Evolutionary conservation across 345 rosid species (phyloP).

Genomic region (Syzygium aromaticum): DNA sequence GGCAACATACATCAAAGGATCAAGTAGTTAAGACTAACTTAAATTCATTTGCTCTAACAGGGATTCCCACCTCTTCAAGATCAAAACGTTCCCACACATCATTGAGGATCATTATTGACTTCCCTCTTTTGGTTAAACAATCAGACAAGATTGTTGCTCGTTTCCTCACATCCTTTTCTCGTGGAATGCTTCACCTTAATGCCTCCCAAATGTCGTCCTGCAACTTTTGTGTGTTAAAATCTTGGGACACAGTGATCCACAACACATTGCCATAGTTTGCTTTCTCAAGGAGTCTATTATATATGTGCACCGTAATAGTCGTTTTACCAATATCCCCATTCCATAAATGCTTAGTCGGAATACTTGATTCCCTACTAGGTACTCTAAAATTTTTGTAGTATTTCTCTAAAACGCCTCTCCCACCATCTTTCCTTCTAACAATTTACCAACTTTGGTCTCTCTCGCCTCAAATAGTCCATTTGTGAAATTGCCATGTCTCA

Average conservation of each 20-base stretch:
- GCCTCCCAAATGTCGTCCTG: not conserved
- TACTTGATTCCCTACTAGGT: not conserved
- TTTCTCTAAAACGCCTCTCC: not conserved
- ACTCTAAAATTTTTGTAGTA: too few relatives aligned
- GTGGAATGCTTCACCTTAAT: accelerated
- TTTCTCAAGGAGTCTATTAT: not conserved
- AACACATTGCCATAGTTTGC: not conserved
- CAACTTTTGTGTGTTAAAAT: not conserved
- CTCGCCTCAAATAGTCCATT: not conserved
- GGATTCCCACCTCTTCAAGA: not conserved
- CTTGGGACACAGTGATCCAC: not conserved
- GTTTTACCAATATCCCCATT: not conserved
- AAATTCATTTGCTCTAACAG: not conserved
- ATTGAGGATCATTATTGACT: not conserved
- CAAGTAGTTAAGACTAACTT: not conserved
- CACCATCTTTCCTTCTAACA: not conserved
- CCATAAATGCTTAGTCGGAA: not conserved
- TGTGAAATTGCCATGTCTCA: not conserved
- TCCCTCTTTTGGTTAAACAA: too few relatives aligned
- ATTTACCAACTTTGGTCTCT: not conserved
- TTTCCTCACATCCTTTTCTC: not conserved
- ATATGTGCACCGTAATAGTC: not conserved
- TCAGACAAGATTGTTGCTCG: not conserved
- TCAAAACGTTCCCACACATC: not conserved
- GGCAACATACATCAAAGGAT: not conserved